phyloP scores from a whole-genome alignment of 2,329 filamentous ascomycete species.

The Teratosphaeria pseudoeucalypti region DNA sequence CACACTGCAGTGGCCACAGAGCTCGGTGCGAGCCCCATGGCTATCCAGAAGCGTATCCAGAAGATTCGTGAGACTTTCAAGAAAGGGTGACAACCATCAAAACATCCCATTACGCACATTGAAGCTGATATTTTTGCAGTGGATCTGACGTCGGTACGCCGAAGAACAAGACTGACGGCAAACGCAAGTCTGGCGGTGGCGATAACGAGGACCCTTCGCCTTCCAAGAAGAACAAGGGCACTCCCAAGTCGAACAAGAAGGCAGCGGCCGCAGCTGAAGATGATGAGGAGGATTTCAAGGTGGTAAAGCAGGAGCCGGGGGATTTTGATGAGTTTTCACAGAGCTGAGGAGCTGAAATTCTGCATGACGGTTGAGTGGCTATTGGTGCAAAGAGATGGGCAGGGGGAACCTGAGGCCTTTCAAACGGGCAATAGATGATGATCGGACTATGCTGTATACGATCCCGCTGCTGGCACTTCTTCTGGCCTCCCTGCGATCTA shows the following conservation, averaged over 20 bases:
- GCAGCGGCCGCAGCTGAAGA: not conserved
- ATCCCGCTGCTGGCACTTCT: not conserved
- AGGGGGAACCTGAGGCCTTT: not conserved
- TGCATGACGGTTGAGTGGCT: not conserved
- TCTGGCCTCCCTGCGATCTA: not conserved
- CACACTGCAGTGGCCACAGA: slow-evolving; percentile 2
- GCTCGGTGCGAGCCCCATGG: not conserved
- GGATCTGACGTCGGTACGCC: not conserved
- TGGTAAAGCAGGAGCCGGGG: not conserved
- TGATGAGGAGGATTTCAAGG: not conserved
- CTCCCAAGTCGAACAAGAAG: not conserved
- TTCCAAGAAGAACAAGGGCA: not conserved
- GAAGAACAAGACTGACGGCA: not conserved
- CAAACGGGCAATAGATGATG: not conserved
- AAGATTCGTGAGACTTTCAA: slow-evolving; percentile 6
- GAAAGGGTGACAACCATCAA: not conserved
- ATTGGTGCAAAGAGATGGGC: not conserved
- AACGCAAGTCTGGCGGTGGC: not conserved
- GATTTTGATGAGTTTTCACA: not conserved
- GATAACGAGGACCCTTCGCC: not conserved
- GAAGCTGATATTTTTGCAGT: not conserved
- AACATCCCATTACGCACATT: not conserved
- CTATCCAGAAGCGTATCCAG: slow-evolving; percentile 4
- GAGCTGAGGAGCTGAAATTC: not conserved
- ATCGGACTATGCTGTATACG: not conserved